Base-by-base conservation (phyloP, 352 stramenopile species). In the Phytopythium montanum region DNA sequence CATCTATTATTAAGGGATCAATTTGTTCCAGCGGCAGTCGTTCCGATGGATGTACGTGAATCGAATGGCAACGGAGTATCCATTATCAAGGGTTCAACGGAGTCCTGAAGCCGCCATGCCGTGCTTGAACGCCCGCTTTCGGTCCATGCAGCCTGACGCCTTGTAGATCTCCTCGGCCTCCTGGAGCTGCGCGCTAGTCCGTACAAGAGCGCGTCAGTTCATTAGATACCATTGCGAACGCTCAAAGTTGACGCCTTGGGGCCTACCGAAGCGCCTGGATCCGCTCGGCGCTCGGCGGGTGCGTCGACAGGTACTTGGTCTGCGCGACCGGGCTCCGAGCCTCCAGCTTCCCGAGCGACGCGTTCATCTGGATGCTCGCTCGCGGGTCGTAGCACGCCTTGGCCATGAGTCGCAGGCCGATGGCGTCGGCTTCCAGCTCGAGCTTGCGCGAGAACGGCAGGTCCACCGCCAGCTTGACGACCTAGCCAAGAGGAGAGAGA, bases 251-350 rank as follows among this genome's bases (percentile, higher is more conserved):
- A 60, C n/a, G 18, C 6, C 23, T 25, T 6, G 39, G 14, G n/a
- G 67, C 62, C 28, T 31, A 83, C 74, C 69, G 55, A 26, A 87
- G 54, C 5, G 75, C 67, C 31, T 75, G 52, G n/a, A 90, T 62
- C 38, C 81, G 77, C 51, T 91, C 81, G 9, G 69, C 45, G 65
- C 79, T 89, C 5, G 81, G 81, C 5, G 81, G 81, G 34, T 91
- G 79, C 12, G 81, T 91, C 45, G 81, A 91, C 31, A 91, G 87
- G 53, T 91, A 91, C 56, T 89, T 91, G 62, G 79, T 57, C 21
- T 79, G 53, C 4, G 64, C 60, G n/a, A 10, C 56, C 18, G 34
- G 25, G 39, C 46, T 59, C 21, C 63, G 51, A 28, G 71, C 67
- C 23, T 73, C 42, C 3, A 83, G 56, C 23, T 69, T 55, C 21